Base-by-base conservation (phyloP, 1,284 basidiomycete genomes). In the Cryptococcus deneoformans region DNA sequence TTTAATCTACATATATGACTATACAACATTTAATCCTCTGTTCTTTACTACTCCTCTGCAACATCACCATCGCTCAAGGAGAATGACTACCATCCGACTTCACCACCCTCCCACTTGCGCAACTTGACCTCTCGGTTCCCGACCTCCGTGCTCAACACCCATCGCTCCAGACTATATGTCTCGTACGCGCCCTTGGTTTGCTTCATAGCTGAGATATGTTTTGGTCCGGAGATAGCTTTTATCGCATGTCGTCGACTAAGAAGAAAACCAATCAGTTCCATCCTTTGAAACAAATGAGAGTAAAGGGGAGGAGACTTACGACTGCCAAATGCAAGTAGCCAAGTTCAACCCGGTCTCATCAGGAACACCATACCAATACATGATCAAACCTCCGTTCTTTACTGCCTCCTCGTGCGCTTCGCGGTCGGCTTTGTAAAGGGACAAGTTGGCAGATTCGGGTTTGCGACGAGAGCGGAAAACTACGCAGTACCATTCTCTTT, bases 291-390 rank as follows among this genome's bases (percentile, higher is more conserved):
- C 47, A 29, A 37, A 11, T 42, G 29, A 16, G 24, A 24, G 20
- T 37, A 50, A 10, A 46, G 29, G 40, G 38, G 24, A 14, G 6
- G 16, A 16, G n/a, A 52, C 58, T 61, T 50, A 64, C 62, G 59
- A 61, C 61, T 91, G 88, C 92, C 92, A 96, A 50, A 95, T 88
- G 79, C 92, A 95, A n/a, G 92, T 94, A 2, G 92, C 91, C 52
- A 94, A 85, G 73, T 95, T 95, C 76, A 89, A 81, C 0, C 90
- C 87, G 0, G 86, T 87, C 20, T 79, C 69, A 48, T 91, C 82
- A 1, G 92, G 92, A n/a, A 87, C 83, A 24, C 91, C 92, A 67
- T 92, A 93, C 91, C 92, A 93, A 73, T 94, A 94, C 73, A 76
- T 90, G 85, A 78, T 63, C 48, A 79, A 58, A 29, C 91, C 91